These are phyloP conservation scores for Ascochyta lentis DNA, from an alignment of 2,329 filamentous ascomycete species.

Conservation along the genomic window DNA sequence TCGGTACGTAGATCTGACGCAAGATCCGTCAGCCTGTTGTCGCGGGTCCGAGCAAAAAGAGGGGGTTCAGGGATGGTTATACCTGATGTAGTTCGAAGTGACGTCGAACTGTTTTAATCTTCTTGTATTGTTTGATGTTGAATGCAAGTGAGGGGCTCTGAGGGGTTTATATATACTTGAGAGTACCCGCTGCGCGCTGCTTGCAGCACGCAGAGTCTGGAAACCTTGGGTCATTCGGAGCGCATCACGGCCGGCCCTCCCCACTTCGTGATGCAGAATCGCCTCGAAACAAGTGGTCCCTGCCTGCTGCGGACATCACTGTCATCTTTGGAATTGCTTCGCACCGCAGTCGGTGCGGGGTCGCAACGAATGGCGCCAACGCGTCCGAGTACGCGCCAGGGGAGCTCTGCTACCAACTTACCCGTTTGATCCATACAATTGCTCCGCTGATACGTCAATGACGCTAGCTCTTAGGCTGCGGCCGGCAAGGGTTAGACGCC, in stretches of 20 bases:
- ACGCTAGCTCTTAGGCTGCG: conserved; percentile 22
- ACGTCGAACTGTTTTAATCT: conserved; percentile 24
- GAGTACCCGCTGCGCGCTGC: conserved; percentile 27
- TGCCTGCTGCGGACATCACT: conserved; percentile 35
- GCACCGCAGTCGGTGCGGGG: conserved; percentile 44
- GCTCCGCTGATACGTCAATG: conserved; percentile 18
- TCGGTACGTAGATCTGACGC: conserved; percentile 38
- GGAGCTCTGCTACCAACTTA: conserved; percentile 17
- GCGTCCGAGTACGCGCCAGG: conserved; percentile 29
- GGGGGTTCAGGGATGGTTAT: conserved; percentile 31
- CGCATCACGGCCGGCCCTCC: conserved; percentile 35
- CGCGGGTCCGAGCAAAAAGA: conserved; percentile 16
- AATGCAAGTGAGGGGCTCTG: conserved; percentile 28
- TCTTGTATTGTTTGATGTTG: conserved; percentile 22
- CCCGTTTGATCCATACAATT: conserved; percentile 21
- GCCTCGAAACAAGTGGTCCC: conserved; percentile 29
- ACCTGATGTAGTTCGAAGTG: conserved; percentile 35
- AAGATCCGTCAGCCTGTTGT: conserved; percentile 32
- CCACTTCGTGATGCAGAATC: conserved; percentile 41
- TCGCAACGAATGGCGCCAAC: conserved; percentile 43
- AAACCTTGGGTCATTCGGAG: conserved; percentile 31
- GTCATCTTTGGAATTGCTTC: conserved; percentile 44
- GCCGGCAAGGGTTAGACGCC: conserved; percentile 4
- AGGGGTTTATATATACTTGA: conserved; percentile 40
- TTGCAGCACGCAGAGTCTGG: conserved; percentile 21